Conservation (phyloP, 1,284 basidiomycete genomes). For the Malassezia japonica region DNA sequence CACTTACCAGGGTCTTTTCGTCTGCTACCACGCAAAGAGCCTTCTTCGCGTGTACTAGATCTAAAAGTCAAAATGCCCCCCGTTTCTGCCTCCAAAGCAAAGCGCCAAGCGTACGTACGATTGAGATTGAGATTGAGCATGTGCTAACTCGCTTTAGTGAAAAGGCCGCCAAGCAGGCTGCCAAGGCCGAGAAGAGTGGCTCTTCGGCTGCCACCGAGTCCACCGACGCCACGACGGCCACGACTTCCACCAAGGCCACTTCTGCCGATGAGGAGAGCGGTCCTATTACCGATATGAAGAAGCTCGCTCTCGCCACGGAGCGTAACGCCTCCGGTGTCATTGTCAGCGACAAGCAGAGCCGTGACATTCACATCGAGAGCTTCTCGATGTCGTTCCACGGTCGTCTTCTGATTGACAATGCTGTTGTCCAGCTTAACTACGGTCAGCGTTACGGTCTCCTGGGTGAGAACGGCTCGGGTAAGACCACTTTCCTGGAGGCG, state of each 20-base stretch:
- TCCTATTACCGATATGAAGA: slow-evolving; percentile 46
- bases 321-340: slow-evolving; percentile 62
- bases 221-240: slow-evolving; percentile 26
- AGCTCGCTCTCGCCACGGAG: slow-evolving; percentile 44
- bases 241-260: slow-evolving; percentile 19
- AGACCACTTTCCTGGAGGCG: slow-evolving; percentile 57
- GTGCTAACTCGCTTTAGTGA: slow-evolving; percentile 23
- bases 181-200: slow-evolving; percentile 35
- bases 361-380: slow-evolving; percentile 94
- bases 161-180: slow-evolving; percentile 45
- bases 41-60: background rate
- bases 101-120: slow-evolving; percentile 45
- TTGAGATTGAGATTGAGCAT: background rate
- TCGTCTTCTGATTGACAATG: slow-evolving; percentile 79
- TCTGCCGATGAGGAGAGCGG: background rate
- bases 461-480: slow-evolving; percentile 94
- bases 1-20: background rate
- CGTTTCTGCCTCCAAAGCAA: slow-evolving; percentile 48
- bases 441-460: slow-evolving; percentile 87
- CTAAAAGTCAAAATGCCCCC: slow-evolving; percentile 25
- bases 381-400: slow-evolving; percentile 97
- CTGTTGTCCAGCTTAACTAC: slow-evolving; percentile 85
- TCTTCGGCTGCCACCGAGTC: slow-evolving; percentile 31
- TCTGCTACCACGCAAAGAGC: background rate
- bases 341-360: slow-evolving; percentile 77